Evolutionary conservation across 805 yeast genomes (phyloP).

Genomic region (Scheffersomyces ergatensis): DNA sequence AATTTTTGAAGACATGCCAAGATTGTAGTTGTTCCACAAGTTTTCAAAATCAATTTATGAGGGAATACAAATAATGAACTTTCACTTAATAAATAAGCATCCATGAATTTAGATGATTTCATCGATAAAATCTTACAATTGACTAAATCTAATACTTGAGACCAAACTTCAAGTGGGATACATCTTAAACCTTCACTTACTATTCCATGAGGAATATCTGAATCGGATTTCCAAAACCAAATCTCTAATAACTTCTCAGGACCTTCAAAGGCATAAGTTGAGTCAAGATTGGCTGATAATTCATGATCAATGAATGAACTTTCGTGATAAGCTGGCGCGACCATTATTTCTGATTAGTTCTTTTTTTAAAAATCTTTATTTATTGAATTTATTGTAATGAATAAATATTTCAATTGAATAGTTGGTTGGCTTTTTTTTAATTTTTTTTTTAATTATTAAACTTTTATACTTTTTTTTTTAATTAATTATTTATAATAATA

Average conservation of each 20-base stretch:
- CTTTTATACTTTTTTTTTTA: constrained; percentile 7
- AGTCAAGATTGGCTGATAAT: constrained; percentile 74
- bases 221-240: constrained; percentile 68
- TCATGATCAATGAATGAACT: constrained; percentile 72
- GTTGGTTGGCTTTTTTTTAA: not conserved
- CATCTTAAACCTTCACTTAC: constrained; percentile 52
- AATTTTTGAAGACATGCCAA: constrained; percentile 70
- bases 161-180: constrained; percentile 69
- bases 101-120: constrained; percentile 62
- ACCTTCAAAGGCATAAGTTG: constrained; percentile 93
- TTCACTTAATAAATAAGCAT: constrained; percentile 85
- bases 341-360: constrained; percentile 21
- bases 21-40: constrained; percentile 96
- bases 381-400: constrained; percentile 1
- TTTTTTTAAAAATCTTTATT: constrained; percentile 2
- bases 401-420: too few relatives aligned
- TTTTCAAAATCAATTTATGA: constrained; percentile 81
- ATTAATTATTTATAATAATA: not conserved
- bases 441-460: too few relatives aligned
- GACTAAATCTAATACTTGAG: constrained; percentile 70
- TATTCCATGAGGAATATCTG: constrained; percentile 35
- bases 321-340: constrained; percentile 40
- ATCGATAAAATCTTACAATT: constrained; percentile 86
- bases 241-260: constrained; percentile 92
- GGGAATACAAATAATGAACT: constrained; percentile 87